A percentile compares a stretch with the other conserved stretches of the same genome.
Conservation (phyloP, 2,329 filamentous ascomycete genomes). For the Diaporthe vexans region DNA sequence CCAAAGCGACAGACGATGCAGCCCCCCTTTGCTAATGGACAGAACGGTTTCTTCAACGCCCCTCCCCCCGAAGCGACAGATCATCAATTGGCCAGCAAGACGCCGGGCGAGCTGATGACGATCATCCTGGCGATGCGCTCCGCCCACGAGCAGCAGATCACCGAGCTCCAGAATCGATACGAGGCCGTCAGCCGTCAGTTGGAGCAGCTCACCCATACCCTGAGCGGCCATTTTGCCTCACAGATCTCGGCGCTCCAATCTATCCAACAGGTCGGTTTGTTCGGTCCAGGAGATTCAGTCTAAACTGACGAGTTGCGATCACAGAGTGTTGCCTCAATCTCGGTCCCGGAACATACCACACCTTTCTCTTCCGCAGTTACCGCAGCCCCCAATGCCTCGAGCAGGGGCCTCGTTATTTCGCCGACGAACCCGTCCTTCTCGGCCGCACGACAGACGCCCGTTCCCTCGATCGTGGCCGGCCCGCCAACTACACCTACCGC, state of each 20-base stretch:
- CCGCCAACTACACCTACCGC: slow-evolving; percentile 1
- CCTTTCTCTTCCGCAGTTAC: background rate
- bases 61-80: background rate
- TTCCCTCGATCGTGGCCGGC: background rate
- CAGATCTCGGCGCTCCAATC: slow-evolving; percentile 50
- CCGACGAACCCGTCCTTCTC: background rate
- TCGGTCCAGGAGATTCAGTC: background rate
- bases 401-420: background rate
- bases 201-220: slow-evolving; percentile 50
- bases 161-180: slow-evolving; percentile 52
- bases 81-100: slow-evolving; percentile 50
- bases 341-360: background rate
- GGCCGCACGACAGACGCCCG: background rate
- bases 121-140: slow-evolving; percentile 53
- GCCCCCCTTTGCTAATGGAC: background rate
- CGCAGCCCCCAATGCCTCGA: background rate
- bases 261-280: slow-evolving; percentile 50
- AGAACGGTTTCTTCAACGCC: background rate
- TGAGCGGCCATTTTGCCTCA: slow-evolving; percentile 45
- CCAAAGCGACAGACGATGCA: slow-evolving; percentile 21
- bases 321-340: slow-evolving; percentile 25
- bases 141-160: slow-evolving; percentile 52
- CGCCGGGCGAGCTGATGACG: slow-evolving; percentile 52
- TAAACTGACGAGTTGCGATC: background rate
- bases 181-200: slow-evolving; percentile 52